A percentile compares a stretch with the other conserved stretches of the same genome.
phyloP scores from a whole-genome alignment of 805 yeast species.

The Myxozyma sirexii region DNA sequence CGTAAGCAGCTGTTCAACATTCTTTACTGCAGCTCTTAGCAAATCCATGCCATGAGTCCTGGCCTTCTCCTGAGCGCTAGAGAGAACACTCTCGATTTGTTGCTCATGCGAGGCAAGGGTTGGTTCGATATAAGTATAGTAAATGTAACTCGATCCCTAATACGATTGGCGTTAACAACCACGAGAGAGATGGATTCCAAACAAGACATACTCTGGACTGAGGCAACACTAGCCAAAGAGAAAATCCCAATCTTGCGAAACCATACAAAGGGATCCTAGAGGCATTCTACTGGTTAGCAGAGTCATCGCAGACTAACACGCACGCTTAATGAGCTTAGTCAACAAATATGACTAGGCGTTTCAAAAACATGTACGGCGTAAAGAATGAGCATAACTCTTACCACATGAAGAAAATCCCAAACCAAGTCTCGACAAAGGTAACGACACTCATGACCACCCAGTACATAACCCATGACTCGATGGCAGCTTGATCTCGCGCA shows the following conservation, averaged over 20 bases:
- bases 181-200: background rate
- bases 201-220: conserved; percentile 46
- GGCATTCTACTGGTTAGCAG: background rate
- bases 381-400: conserved; percentile 5
- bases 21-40: background rate
- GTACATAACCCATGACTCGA: conserved; percentile 56
- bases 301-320: background rate
- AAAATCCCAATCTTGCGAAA: conserved; percentile 51
- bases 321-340: too few species aligned
- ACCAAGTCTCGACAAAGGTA: conserved; percentile 46
- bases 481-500: conserved; percentile 44
- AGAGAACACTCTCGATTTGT: conserved; percentile 13
- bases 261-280: conserved; percentile 58
- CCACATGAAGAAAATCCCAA: conserved; percentile 49
- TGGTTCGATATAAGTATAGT: conserved; percentile 27
- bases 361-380: background rate
- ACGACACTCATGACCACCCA: conserved; percentile 65
- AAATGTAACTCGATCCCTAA: conserved; percentile 26
- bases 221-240: conserved; percentile 64
- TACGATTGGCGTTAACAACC: background rate
- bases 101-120: conserved; percentile 25
- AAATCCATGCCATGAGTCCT: background rate
- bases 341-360: too few species aligned
- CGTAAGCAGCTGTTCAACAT: background rate
- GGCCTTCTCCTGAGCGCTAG: conserved; percentile 10